Percentiles rank a stretch among this genome's conserved stretches.
phyloP scores from a whole-genome alignment of 2,329 filamentous ascomycete species.

The Grosmannia penicillata region DNA sequence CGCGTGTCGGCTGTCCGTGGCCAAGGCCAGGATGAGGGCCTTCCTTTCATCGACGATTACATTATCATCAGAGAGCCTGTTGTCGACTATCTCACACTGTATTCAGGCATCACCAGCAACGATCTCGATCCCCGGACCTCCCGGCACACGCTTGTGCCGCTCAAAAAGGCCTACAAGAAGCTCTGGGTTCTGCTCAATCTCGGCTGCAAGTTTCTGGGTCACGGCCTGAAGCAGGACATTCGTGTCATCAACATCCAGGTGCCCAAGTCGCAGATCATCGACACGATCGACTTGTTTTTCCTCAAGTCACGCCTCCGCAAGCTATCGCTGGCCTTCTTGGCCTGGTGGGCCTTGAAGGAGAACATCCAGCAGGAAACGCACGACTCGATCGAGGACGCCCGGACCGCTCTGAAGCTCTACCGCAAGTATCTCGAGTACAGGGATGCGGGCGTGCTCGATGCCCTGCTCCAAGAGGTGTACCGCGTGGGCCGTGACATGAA shows the following conservation, averaged over 20 bases:
- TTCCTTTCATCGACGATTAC: slow-evolving; percentile 94
- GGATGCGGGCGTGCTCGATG: slow-evolving; percentile 69
- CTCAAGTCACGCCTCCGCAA: slow-evolving; percentile 69
- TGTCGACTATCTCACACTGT: slow-evolving; percentile 88
- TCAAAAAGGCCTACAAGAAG: slow-evolving; percentile 95
- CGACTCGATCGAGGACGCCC: slow-evolving; percentile 89
- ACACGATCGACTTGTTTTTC: slow-evolving; percentile 87
- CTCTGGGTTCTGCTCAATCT: slow-evolving; percentile 93
- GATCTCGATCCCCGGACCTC: slow-evolving; percentile 72
- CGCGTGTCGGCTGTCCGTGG: slow-evolving; percentile 83
- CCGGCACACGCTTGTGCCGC: slow-evolving; percentile 65
- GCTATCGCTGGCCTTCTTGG: slow-evolving; percentile 78
- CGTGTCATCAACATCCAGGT: slow-evolving; percentile 97
- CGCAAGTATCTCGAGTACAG: slow-evolving; percentile 81
- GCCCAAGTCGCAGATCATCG: slow-evolving; percentile 76
- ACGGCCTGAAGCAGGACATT: slow-evolving; percentile 89
- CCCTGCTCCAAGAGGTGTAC: slow-evolving; percentile 81
- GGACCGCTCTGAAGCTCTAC: slow-evolving; percentile 77
- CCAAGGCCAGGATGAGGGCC: slow-evolving; percentile 58
- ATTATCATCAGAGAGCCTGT: slow-evolving; percentile 83
- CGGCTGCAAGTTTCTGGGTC: slow-evolving; percentile 84
- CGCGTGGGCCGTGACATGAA: slow-evolving; percentile 28
- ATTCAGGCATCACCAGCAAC: slow-evolving; percentile 75
- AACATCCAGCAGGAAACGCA: slow-evolving; percentile 88
- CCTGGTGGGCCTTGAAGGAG: slow-evolving; percentile 81